Conservation (phyloP, 2,329 filamentous ascomycete genomes). For the Fusarium floridanum region DNA sequence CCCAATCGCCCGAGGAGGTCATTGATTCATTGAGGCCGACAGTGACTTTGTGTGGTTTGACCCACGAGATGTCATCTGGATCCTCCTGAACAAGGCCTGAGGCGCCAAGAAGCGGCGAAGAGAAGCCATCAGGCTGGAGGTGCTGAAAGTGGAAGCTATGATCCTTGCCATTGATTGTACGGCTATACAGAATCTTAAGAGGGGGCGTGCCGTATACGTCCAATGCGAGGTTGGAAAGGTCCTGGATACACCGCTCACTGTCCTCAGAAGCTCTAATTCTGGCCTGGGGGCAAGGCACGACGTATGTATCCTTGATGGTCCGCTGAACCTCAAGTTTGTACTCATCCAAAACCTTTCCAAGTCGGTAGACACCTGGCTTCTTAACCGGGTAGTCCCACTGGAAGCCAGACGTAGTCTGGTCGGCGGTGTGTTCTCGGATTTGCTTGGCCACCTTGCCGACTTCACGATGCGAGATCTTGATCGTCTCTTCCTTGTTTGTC, state of each 20-base stretch:
- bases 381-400: constrained; percentile 81
- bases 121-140: constrained; percentile 88
- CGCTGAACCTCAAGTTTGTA: constrained; percentile 94
- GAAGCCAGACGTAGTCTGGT: constrained; percentile 71
- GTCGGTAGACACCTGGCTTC: constrained; percentile 88
- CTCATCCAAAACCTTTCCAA: constrained; percentile 89
- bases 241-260: constrained; percentile 82
- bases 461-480: constrained; percentile 80
- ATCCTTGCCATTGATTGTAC: constrained; percentile 85
- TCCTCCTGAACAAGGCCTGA: constrained; percentile 71
- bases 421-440: constrained; percentile 74
- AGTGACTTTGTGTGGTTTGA: constrained; percentile 77
- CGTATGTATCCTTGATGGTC: constrained; percentile 79
- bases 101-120: constrained; percentile 79
- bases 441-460: constrained; percentile 80
- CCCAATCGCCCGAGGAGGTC: constrained; percentile 82
- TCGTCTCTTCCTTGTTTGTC: constrained; percentile 81
- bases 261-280: constrained; percentile 72
- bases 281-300: constrained; percentile 88
- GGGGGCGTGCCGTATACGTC: constrained; percentile 91
- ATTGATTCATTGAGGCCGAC: constrained; percentile 94
- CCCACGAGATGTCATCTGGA: constrained; percentile 83
- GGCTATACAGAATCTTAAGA: constrained; percentile 91
- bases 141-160: constrained; percentile 92
- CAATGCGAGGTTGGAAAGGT: constrained; percentile 86